Percentiles rank a stretch among this genome's conserved stretches.
phyloP scores from a whole-genome alignment of 139 green algal genomes.

The Closterium sp. region DNA sequence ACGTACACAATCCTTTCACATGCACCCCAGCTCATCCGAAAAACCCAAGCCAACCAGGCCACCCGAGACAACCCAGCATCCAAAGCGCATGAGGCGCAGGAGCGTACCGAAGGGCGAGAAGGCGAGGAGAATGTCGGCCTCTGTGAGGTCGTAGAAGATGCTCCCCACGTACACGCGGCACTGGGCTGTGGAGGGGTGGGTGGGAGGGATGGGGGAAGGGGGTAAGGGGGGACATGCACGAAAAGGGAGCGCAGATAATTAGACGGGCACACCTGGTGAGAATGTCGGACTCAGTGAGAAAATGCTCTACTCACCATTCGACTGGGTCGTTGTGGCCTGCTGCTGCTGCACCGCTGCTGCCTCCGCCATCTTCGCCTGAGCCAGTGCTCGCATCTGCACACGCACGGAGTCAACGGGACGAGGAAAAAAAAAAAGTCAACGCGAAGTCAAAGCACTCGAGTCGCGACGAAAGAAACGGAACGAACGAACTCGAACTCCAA shows the following conservation, averaged over 20 bases:
- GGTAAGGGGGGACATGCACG: neutral
- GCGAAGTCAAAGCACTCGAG: no score
- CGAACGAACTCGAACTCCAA: no score
- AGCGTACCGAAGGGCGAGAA: slow-evolving; percentile 43
- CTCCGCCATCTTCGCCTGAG: slow-evolving; percentile 10
- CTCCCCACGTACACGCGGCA: slow-evolving; percentile 21
- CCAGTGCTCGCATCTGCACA: slow-evolving; percentile 12
- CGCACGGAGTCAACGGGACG: neutral
- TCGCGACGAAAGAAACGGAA: no score
- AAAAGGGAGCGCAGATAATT: neutral
- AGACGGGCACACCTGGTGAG: neutral
- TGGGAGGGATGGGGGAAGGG: neutral
- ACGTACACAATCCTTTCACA: no score
- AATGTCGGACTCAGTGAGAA: slow-evolving; percentile 38
- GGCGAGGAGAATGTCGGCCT: slow-evolving; percentile 12
- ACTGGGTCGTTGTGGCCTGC: neutral
- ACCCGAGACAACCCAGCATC: no score
- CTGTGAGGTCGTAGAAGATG: slow-evolving; percentile 21
- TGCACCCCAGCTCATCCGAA: no score
- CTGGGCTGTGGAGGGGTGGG: neutral
- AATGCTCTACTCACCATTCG: slow-evolving; percentile 25
- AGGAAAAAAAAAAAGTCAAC: no score
- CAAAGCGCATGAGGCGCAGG: no score
- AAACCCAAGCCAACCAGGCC: no score
- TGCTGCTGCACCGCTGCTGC: slow-evolving; percentile 9